Evolutionary conservation across 305 asterid genomes (phyloP), one percentile per base, ranked within the genome.

Genomic region (Stenogyne calaminthoides): DNA sequence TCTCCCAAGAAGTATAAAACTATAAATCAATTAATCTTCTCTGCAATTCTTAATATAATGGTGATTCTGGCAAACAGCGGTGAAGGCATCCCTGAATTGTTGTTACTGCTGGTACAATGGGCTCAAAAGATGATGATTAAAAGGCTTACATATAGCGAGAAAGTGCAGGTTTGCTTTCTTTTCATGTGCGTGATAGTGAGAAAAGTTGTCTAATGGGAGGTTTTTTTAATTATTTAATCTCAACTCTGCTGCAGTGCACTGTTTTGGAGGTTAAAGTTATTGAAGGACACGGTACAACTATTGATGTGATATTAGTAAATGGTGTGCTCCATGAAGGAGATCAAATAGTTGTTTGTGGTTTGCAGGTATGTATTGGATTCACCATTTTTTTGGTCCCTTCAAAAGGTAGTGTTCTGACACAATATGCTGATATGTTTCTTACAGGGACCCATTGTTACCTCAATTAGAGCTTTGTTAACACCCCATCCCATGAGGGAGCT

Each of bases 401-500:
- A 46, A 9, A 56, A 52, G 42, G 22, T 36, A 63, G 44, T 46
- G 54, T 15, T 57, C 36, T 67, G 42, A 54, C 51, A 71, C 77
- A 73, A 80, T 69, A 47, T 74, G 34, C 66, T 64, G 11, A 5
- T 20, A 12, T 54, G 52, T 70, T 36, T 68, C 27, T 64, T 69
- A 7, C 67, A 91, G 99, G 98, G 91, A 67, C 99, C 99, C 63
- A 90, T 95, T 77, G 89, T 85, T 65, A 80, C 99, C 78, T 70
- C 87, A 29, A 95, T 95, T 73, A 90, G 98, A 85, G 98, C 99
- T 7, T 79, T 95, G 78, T 74, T 95, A 70, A 95, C 99, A 6
- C 98, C 99, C 74, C 99, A 95, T 82, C 99, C 99, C 14, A 93
- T 95, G 99, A 93, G 88, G 89, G 99, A 95, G 87, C 97, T 95